Base-by-base conservation (phyloP, 2,329 filamentous ascomycete species). In the Lasiodiplodia citricola region DNA sequence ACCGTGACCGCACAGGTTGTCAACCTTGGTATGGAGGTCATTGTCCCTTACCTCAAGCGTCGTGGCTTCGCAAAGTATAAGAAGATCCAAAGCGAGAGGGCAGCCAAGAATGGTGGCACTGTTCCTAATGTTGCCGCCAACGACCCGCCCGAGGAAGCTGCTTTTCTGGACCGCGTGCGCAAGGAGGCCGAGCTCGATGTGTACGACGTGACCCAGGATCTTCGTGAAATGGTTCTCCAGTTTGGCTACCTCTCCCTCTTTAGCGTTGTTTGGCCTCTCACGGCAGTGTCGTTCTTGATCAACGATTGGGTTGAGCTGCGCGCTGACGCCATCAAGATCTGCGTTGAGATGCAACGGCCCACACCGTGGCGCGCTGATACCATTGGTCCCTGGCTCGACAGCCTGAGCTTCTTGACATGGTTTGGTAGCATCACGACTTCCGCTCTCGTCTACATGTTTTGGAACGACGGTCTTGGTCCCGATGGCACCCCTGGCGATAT, bases 281-380 rank as follows among this genome's bases (percentile, higher is more conserved):
- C 95, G 0, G 91, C 92, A 2, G 86, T 93, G 68, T 95, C 92
- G 1, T 98, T 98, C 83, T 83, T 98, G 14, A 83, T 96, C 80
- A 98, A 98, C 82, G 96, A 98, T 82, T 98, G 95, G 94, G 83
- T 99, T 68, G 96, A 98, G 78, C 87, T 98, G 50, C 92, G 96
- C 52, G 93, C 93, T 0, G 96, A 99, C 77, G 94, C 95, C 2
- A 87, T 97, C 82, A 99, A 99, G 80, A 97, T 98, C 74, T 94
- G 94, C 68, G 86, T 93, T 58, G 91, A 94, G 79, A 94, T 93
- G 84, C 91, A 95, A 75, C 90, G 96, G 3, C 96, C 96, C 0
- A 93, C 92, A 47, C 96, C 96, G 0, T 93, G 92, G 87, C 89
- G 96, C 66, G 90, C 93, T 1, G 96, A 98, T 81, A 96, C 92